phyloP scores from a whole-genome alignment of 306 rosid species.

The Citrullus mucosospermus region DNA sequence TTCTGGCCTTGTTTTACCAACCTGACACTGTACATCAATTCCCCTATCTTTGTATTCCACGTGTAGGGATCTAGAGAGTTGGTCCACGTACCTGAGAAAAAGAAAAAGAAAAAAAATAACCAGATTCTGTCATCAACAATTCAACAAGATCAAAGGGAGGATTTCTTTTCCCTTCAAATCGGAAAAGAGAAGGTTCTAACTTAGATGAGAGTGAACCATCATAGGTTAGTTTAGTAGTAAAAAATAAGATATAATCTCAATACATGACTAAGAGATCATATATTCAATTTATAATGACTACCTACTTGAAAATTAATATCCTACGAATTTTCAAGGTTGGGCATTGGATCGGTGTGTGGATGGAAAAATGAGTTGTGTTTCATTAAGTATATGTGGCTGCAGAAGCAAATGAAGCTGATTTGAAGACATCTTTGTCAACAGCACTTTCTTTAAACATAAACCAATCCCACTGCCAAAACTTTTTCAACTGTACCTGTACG shows the following conservation, averaged over 20 bases:
- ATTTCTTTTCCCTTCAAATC: not conserved
- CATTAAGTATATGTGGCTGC: not conserved
- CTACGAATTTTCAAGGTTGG: too few species aligned
- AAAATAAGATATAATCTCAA: too few species aligned
- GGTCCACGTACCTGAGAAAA: conserved; percentile 45
- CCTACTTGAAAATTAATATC: too few species aligned
- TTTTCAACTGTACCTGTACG: not conserved
- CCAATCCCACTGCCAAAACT: not conserved
- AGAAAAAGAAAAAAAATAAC: not conserved
- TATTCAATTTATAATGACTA: too few species aligned
- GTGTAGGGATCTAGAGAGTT: conserved; percentile 44
- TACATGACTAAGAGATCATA: too few species aligned
- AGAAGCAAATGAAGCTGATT: not conserved
- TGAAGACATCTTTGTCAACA: not conserved
- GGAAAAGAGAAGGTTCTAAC: not conserved
- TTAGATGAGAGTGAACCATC: too few species aligned
- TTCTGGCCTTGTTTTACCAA: not conserved
- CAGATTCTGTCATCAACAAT: not conserved
- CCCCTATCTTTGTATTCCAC: conserved; percentile 40
- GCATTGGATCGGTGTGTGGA: not conserved
- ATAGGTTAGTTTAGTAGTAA: too few species aligned
- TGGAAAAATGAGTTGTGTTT: not conserved
- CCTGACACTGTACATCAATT: conserved; percentile 84
- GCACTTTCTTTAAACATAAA: not conserved
- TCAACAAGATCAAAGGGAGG: not conserved